These are phyloP conservation scores for Colletotrichum gloeosporioides DNA, from an alignment of 2,329 filamentous ascomycete genomes.

Conservation along the genomic window DNA sequence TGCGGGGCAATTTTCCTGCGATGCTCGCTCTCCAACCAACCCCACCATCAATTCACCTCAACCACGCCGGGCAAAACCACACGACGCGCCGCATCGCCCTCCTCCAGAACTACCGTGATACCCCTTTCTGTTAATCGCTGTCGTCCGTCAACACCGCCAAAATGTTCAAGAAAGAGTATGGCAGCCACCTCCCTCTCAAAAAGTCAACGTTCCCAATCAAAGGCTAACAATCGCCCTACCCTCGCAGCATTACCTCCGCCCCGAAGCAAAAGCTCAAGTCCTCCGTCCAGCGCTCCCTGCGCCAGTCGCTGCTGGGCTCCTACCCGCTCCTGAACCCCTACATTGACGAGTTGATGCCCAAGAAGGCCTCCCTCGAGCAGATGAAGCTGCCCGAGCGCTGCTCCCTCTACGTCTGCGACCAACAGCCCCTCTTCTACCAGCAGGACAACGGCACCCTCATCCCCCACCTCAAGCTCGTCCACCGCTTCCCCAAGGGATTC, in stretches of 20 bases:
- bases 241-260: constrained; percentile 70
- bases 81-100: constrained; percentile 18
- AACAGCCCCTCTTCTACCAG: constrained; percentile 89
- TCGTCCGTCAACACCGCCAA: constrained; percentile 33
- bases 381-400: constrained; percentile 93
- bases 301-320: constrained; percentile 79
- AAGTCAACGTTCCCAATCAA: background rate
- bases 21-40: constrained; percentile 18
- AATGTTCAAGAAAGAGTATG: constrained; percentile 95
- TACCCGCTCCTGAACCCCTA: constrained; percentile 86
- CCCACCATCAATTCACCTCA: constrained; percentile 12
- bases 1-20: constrained; percentile 25
- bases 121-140: background rate
- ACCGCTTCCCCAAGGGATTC: constrained; percentile 87
- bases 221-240: constrained; percentile 26
- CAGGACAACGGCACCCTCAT: constrained; percentile 77
- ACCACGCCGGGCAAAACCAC: constrained; percentile 1
- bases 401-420: constrained; percentile 84
- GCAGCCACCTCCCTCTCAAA: constrained; percentile 30
- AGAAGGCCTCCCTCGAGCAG: constrained; percentile 88
- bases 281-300: constrained; percentile 86
- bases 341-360: constrained; percentile 94
- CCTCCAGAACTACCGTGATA: background rate
- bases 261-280: constrained; percentile 98
- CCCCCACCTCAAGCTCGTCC: constrained; percentile 87